Evolutionary conservation across 257 asterid species (phyloP).

Genomic region (Solanum chmielewskii): DNA sequence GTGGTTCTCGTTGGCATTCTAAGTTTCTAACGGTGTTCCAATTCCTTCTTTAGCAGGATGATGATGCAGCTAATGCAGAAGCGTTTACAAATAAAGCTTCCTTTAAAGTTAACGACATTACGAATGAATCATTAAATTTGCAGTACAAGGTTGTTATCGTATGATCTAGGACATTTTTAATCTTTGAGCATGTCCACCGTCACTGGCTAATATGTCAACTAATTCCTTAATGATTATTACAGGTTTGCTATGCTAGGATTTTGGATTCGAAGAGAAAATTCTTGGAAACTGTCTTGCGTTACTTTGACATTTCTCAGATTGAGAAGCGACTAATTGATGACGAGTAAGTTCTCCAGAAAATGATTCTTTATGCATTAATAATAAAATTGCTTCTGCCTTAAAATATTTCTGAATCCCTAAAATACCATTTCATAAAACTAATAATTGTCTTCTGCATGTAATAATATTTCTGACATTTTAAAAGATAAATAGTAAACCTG

Average conservation of each 20-base stretch:
- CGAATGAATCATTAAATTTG: slow-evolving; percentile 78
- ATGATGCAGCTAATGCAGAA: slow-evolving; percentile 96
- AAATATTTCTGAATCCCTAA: no score
- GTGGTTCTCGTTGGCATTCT: background rate
- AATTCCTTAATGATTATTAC: slow-evolving; percentile 3
- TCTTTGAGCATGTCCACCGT: background rate
- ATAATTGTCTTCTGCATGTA: no score
- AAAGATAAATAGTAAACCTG: no score
- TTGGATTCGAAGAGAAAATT: slow-evolving; percentile 93
- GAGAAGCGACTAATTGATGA: slow-evolving; percentile 94
- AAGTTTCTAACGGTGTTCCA: background rate
- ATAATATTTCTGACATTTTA: no score
- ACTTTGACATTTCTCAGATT: slow-evolving; percentile 92
- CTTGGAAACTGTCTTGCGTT: slow-evolving; percentile 95
- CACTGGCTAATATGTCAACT: background rate
- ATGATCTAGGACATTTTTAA: background rate
- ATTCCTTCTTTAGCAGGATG: slow-evolving; percentile 54
- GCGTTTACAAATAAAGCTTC: slow-evolving; percentile 96
- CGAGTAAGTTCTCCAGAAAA: slow-evolving; percentile 47
- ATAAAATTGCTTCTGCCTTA: no score
- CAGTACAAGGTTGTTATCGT: slow-evolving; percentile 63
- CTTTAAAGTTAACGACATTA: slow-evolving; percentile 83
- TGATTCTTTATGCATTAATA: background rate
- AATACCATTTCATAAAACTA: no score
- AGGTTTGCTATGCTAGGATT: slow-evolving; percentile 97